Evolutionary conservation across 352 stramenopile species (phyloP), one percentile per base, ranked within the genome.

Genomic region (Phytopythium vexans): DNA sequence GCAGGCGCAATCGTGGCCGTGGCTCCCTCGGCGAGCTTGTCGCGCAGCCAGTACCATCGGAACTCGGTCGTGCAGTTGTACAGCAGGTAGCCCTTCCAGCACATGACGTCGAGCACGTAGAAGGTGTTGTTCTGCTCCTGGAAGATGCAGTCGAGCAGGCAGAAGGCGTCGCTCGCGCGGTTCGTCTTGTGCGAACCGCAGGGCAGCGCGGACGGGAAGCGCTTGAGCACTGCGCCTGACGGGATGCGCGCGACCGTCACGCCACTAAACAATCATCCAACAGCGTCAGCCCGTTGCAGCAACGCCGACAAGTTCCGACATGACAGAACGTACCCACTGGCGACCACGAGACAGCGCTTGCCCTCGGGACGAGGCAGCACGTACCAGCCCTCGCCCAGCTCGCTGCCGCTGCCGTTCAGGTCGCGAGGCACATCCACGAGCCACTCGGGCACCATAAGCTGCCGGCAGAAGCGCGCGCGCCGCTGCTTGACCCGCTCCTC

Each of bases 21-120:
- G 5, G 62, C 67, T 41, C 74, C 77, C 68, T 97, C 90, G 3
- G 71, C 71, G 6, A 97, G 74, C 68, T 97, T 97, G 62, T 95
- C 88, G 4, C 83, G 84, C 52, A 97, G 70, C 89, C 89, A 97
- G 64, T 94, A 97, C 4, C 92, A 71, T 12, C 91, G 82, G 51
- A 97, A 97, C 58, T 97, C 88, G 8, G 81, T 92, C n/a, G 89
- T 94, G 66, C 89, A 97, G 66, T 96, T 92, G 61, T 97, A 97
- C 40, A 97, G 61, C 49, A 93, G 49, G 57, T 95, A 94, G n/a
- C 86, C 82, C 74, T 97, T 97, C 91, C 91, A 97, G 70, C 85
- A 95, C 84, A 97, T 93, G 62, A 97, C 81, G 60, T 97, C 91
- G n/a, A 97, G 58, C 34, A 97, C 87, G 63, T 95, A 96, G 50